phyloP scores from a whole-genome alignment of 2,329 filamentous ascomycete species.

The Talaromyces sp. region DNA sequence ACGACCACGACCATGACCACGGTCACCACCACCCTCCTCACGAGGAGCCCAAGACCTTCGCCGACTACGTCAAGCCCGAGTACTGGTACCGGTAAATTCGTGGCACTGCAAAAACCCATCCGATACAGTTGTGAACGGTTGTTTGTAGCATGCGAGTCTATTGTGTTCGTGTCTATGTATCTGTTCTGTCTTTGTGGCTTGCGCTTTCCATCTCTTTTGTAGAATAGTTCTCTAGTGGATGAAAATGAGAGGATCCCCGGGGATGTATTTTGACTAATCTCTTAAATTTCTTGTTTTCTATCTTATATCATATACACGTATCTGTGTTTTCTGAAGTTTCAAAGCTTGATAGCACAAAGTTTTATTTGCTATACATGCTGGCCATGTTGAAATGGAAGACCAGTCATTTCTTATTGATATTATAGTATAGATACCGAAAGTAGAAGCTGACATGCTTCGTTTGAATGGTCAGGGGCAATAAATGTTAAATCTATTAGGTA shows the following conservation, averaged over 20 bases:
- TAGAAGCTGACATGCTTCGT: too few species aligned
- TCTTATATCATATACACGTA: not conserved
- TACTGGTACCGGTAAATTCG: slow-evolving; percentile 71
- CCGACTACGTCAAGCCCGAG: slow-evolving; percentile 92
- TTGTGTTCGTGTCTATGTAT: slow-evolving; percentile 20
- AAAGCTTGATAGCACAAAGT: too few species aligned
- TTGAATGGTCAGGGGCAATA: not conserved
- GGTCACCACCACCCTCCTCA: slow-evolving; percentile 53
- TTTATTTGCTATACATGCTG: too few species aligned
- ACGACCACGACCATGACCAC: slow-evolving; percentile 48
- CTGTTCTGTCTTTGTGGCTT: slow-evolving; percentile 24
- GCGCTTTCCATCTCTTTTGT: slow-evolving; percentile 27
- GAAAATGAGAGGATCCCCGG: slow-evolving; percentile 28
- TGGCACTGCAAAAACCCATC: slow-evolving; percentile 12
- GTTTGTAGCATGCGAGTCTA: slow-evolving; percentile 16
- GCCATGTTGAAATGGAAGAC: too few species aligned
- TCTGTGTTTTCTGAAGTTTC: too few species aligned
- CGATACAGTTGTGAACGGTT: slow-evolving; percentile 24
- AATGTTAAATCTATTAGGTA: not conserved
- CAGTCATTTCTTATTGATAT: not conserved
- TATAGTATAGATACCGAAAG: too few species aligned
- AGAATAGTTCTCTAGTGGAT: slow-evolving; percentile 33
- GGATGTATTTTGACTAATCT: slow-evolving; percentile 21
- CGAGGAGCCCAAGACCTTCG: slow-evolving; percentile 93
- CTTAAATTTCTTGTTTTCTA: not conserved